A percentile compares a stretch with the other conserved stretches of the same genome.
Conservation (phyloP, 2,329 filamentous ascomycete species). For the Orbilia javanica region DNA sequence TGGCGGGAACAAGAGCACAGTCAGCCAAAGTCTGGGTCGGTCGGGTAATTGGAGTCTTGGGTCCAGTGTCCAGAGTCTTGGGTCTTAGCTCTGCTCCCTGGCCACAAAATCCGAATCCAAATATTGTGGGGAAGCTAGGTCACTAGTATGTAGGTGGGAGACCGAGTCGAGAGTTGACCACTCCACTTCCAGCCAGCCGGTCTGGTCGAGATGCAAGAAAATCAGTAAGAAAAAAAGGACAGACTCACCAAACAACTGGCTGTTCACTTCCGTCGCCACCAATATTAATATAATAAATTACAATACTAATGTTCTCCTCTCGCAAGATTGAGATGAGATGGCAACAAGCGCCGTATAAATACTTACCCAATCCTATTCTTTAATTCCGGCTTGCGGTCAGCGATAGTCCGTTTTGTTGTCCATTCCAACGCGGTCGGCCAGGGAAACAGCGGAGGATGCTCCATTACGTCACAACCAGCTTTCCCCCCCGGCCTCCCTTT, state of each 20-base stretch:
- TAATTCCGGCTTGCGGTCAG: constrained; percentile 17
- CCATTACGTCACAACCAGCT: constrained; percentile 22
- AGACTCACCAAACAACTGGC: background rate
- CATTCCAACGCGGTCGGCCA: background rate
- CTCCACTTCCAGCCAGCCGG: too few species aligned
- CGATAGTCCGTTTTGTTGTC: background rate
- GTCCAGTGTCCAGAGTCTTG: background rate
- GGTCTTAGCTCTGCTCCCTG: background rate
- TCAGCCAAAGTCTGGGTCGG: background rate
- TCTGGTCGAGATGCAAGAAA: too few species aligned
- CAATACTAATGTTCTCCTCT: background rate
- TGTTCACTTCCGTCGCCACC: background rate
- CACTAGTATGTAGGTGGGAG: too few species aligned
- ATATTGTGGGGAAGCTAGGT: constrained; percentile 5
- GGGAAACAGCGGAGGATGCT: background rate
- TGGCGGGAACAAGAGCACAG: background rate
- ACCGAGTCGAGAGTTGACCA: too few species aligned
- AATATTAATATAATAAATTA: background rate
- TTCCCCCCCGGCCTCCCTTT: background rate
- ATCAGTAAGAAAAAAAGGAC: too few species aligned
- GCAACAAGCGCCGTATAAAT: background rate
- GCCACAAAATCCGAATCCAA: background rate
- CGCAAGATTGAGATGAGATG: background rate
- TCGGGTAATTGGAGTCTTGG: too few species aligned
- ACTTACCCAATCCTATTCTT: background rate